These are phyloP conservation scores for Hevea brasiliensis DNA, from an alignment of 345 rosid species.

Conservation along the genomic window DNA sequence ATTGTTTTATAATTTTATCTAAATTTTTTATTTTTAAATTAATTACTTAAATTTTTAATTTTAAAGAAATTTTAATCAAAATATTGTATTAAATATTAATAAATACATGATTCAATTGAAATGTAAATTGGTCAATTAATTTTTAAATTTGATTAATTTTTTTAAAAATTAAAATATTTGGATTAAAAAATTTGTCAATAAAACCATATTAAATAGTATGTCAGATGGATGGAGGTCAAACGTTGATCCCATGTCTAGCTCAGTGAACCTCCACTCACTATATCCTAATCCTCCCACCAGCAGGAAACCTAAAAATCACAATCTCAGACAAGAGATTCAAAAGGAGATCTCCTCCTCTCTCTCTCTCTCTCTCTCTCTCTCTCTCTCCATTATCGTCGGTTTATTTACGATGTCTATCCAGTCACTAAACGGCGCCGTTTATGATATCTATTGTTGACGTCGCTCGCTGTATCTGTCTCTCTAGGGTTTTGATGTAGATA, in stretches of 20 bases:
- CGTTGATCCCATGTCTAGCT: constrained; percentile 18
- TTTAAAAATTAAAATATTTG: too few species aligned
- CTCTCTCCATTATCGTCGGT: not conserved
- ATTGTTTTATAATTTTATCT: too few species aligned
- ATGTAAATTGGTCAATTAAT: too few species aligned
- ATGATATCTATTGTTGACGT: not conserved
- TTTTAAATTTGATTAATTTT: too few species aligned
- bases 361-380: not conserved
- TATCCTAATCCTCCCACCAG: constrained; percentile 2
- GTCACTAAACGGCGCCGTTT: constrained; percentile 2
- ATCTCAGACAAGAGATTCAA: constrained; percentile 31
- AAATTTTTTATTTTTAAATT: too few species aligned
- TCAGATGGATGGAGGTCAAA: constrained; percentile 20
- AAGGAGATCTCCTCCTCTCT: constrained; percentile 11
- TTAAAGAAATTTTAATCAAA: too few species aligned
- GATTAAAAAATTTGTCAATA: too few species aligned
- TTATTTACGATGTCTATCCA: not conserved
- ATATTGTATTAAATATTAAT: too few species aligned
- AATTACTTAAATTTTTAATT: too few species aligned
- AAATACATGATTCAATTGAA: too few species aligned
- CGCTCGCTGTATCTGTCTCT: not conserved
- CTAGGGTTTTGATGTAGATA: not conserved
- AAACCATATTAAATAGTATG: too few species aligned
- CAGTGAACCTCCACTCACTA: constrained; percentile 27
- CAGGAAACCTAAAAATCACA: constrained; percentile 18